These are phyloP conservation scores for Xerocomus brunneocitrinus DNA, from an alignment of 768 basidiomycete species.

Conservation along the genomic window DNA sequence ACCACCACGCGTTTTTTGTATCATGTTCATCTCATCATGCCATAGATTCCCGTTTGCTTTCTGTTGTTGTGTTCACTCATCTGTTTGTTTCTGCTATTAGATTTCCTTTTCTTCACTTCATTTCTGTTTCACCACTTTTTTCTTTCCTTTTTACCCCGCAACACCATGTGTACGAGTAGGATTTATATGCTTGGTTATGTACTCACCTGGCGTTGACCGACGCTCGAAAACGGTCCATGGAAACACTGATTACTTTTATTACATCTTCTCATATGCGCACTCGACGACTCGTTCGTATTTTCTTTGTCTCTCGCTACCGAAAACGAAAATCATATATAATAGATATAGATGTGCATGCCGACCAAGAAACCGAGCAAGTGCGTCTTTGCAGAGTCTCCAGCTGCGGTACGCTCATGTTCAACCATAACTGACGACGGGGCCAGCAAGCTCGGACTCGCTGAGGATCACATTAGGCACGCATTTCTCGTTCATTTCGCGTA, in stretches of 20 bases:
- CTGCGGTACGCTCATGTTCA: too few species aligned
- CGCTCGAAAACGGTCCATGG: neutral
- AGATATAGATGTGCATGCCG: neutral
- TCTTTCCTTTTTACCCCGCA: neutral
- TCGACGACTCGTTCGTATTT: neutral
- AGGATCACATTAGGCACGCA: too few species aligned
- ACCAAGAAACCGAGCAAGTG: too few species aligned
- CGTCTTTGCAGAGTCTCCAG: too few species aligned
- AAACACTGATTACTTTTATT: neutral
- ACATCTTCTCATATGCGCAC: neutral
- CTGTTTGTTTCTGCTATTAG: neutral
- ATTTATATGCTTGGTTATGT: conserved; percentile 2
- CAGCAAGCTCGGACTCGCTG: too few species aligned
- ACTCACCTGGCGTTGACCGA: neutral
- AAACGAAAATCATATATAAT: neutral
- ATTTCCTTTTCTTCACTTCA: neutral
- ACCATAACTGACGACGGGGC: too few species aligned
- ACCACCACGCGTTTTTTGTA: neutral
- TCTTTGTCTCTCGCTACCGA: neutral
- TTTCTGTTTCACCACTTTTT: neutral
- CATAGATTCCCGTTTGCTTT: neutral
- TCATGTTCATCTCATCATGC: neutral
- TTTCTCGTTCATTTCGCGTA: too few species aligned
- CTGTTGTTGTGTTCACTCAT: neutral
- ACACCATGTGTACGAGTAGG: conserved; percentile 1